Base-by-base conservation (phyloP, 129 eudicot species). In the Helianthus tuberosus region DNA sequence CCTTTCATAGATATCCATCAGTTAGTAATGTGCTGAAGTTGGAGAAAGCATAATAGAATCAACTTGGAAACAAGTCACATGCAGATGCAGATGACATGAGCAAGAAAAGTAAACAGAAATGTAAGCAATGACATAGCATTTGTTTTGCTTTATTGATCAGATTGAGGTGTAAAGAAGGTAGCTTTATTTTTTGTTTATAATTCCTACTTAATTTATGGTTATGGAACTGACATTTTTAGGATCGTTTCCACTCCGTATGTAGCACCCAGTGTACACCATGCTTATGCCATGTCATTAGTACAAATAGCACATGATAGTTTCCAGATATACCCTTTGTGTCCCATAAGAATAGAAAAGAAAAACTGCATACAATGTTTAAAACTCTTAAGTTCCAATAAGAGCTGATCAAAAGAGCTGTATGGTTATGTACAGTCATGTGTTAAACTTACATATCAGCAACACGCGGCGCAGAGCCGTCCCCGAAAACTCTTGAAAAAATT, bases 31-130 rank as follows among this genome's bases (percentile, higher is more conserved):
- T 15, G 43, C 5, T 36, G 14, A 64, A 64, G 48, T 16, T 64
- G 54, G 20, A 12, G 13, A 50, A 62, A 38, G n/a, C 14, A 49
- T 47, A 3, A 51, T 13, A 75, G n/a, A 64, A n/a, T 39, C 43
- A 5, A 66, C 38, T 54, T 76, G 80, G 68, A 48, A 76, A 76
- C 80, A 66, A 55, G 32, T 54, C 80, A 65, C 36, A 32, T 66
- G 66, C 20, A 27, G 32, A 38, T 8, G 66, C 14, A 52, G 12
- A 66, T 65, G 58, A 65, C 73, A 41, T 65, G 12, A 39, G 48
- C 73, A 75, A 66, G 66, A 20, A 50, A 54, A 53, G 66, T 11
- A 65, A 75, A 66, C 58, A 38, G 43, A 64, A 74, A 64, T 49
- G 48, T n/a, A 62, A 64, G 72, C 32, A 61, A 41, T 38, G 43